Evolutionary conservation across 2,329 filamentous ascomycete genomes (phyloP), one percentile per base, ranked within the genome.

Genomic region (Apiospora sp.): DNA sequence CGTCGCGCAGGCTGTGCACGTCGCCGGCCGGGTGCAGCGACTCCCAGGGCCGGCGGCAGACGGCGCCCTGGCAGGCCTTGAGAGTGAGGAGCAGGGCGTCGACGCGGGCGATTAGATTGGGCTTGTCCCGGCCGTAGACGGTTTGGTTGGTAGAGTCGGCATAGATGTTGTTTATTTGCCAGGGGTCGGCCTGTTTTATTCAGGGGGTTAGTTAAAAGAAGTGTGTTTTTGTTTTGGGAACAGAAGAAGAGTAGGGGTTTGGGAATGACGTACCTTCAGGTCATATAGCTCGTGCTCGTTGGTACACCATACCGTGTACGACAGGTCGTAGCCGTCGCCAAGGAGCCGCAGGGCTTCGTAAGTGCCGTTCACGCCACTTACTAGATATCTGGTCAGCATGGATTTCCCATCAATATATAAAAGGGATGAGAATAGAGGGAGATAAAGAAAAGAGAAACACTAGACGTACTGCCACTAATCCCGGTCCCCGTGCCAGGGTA

Each of bases 301-400:
- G 19, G 82, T 92, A 77, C 92, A 93, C 91, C 91, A 93, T 0
- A 92, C 89, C 0, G 90, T 87, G 76, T 93, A 93, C 74, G 90
- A 89, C 6, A 93, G 78, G 76, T 87, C 89, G 77, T 92, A 93
- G 5, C 82, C 80, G 2, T 85, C 78, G 0, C 86, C 82, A 4
- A 90, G 83, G 7, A 92, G 80, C n/a, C 90, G 85, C 27, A 91
- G 75, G 0, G 84, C 86, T 80, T 92, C 92, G 83, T 92, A 92
- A 0, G 89, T 92, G 75, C 91, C 91, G 73, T 86, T 85, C 16
- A 48, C 12, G 16, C 58, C 71, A 27, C 3, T 5, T 3, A 12
- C 34, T 58, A 41, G 22, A 46, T 37, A 34, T n/a, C n/a, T n/a
- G 44, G 37, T 37, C 68, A 49, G 51, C 51, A 14, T 14, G 4